A percentile compares a stretch with the other conserved stretches of the same genome.
Evolutionary conservation across 2,329 filamentous ascomycete genomes (phyloP).

Genomic region (Pseudogymnoascus sp.): DNA sequence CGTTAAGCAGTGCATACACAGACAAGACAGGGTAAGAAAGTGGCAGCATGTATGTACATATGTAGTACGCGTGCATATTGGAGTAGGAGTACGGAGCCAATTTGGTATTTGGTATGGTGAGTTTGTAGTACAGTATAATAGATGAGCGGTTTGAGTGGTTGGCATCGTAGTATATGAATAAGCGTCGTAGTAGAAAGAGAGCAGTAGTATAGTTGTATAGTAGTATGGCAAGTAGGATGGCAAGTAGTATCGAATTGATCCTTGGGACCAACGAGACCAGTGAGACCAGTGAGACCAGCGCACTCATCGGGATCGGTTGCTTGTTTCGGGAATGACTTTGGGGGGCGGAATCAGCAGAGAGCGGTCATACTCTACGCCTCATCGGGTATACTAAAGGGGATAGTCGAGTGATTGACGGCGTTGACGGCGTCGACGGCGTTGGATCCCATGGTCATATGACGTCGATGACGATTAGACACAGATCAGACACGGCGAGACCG

Average conservation of each 20-base stretch:
- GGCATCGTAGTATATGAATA: too few species aligned
- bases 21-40: not conserved
- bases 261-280: not conserved
- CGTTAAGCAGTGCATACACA: not conserved
- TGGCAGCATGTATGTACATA: not conserved
- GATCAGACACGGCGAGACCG: not conserved
- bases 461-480: constrained; percentile 5
- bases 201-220: not conserved
- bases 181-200: not conserved
- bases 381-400: not conserved
- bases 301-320: too few species aligned
- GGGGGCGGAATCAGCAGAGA: not conserved
- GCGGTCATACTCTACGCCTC: not conserved
- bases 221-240: not conserved
- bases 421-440: not conserved
- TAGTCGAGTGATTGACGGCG: not conserved
- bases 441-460: not conserved
- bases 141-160: too few species aligned
- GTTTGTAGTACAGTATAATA: not conserved
- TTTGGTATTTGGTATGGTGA: not conserved
- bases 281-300: too few species aligned
- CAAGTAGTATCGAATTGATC: not conserved
- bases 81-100: not conserved
- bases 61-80: constrained; percentile 1
- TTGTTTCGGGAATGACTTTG: too few species aligned